phyloP scores from a whole-genome alignment of 2,329 filamentous ascomycete genomes.

The Lachnellula arida region DNA sequence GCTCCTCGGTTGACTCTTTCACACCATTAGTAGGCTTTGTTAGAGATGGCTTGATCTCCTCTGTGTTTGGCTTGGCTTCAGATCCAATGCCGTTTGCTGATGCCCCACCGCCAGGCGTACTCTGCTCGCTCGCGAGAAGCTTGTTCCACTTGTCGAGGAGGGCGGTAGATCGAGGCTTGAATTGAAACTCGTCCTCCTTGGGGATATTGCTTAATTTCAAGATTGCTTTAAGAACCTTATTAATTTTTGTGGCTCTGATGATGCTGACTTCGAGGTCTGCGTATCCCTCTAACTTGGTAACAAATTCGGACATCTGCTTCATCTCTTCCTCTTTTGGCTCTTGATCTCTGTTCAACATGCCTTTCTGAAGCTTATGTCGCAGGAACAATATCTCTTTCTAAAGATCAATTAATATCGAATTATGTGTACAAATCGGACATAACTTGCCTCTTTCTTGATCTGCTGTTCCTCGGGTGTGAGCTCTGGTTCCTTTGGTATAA shows the following conservation, averaged over 20 bases:
- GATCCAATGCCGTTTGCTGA: constrained; percentile 30
- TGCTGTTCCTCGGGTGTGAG: constrained; percentile 54
- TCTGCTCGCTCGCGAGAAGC: constrained; percentile 60
- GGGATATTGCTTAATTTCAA: constrained; percentile 79
- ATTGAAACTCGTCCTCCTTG: constrained; percentile 80
- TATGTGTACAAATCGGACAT: background rate
- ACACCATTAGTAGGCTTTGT: constrained; percentile 29
- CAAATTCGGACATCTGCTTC: constrained; percentile 70
- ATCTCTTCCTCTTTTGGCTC: constrained; percentile 84
- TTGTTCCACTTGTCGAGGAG: constrained; percentile 89
- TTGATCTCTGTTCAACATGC: constrained; percentile 79
- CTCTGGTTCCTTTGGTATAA: constrained; percentile 50
- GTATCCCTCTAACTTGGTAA: constrained; percentile 76
- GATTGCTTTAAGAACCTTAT: constrained; percentile 96
- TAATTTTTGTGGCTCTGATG: constrained; percentile 90
- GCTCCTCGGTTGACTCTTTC: constrained; percentile 30
- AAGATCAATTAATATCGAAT: constrained; percentile 33
- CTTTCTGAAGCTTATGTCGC: constrained; percentile 91
- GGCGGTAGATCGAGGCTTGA: constrained; percentile 76
- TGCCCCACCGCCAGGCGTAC: constrained; percentile 33
- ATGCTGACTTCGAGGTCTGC: constrained; percentile 82
- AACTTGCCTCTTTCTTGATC: constrained; percentile 53
- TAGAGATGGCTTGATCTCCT: constrained; percentile 24
- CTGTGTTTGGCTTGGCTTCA: constrained; percentile 37
- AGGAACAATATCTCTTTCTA: constrained; percentile 83